These are phyloP conservation scores for Fusarium sterilihyphosum DNA, from an alignment of 2,329 filamentous ascomycete species.

Conservation along the genomic window DNA sequence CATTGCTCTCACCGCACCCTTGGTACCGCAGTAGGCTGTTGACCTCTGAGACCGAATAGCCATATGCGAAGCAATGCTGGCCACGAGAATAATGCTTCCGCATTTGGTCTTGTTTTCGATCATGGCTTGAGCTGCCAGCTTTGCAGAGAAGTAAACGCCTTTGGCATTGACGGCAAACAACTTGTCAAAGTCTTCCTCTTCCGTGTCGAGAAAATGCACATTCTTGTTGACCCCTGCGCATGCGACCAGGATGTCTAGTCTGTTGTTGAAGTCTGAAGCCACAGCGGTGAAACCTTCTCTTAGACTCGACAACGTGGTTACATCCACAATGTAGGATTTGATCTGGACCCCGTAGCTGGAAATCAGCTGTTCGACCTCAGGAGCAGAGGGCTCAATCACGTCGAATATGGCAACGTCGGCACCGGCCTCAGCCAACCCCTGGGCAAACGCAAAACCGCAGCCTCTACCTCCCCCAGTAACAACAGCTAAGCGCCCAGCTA, in stretches of 20 bases:
- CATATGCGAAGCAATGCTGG: constrained; percentile 63
- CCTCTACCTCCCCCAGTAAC: constrained; percentile 66
- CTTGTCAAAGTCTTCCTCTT: constrained; percentile 70
- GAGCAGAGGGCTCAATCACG: constrained; percentile 60
- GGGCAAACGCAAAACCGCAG: constrained; percentile 69
- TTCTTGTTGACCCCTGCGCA: constrained; percentile 67
- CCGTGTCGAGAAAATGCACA: constrained; percentile 69
- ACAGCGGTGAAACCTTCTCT: constrained; percentile 60
- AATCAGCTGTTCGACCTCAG: constrained; percentile 56
- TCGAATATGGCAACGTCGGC: constrained; percentile 67
- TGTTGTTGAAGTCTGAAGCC: constrained; percentile 56
- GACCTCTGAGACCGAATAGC: constrained; percentile 60
- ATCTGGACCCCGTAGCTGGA: constrained; percentile 54
- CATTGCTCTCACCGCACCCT: constrained; percentile 42
- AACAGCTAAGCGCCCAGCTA: constrained; percentile 56
- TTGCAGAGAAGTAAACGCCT: constrained; percentile 67
- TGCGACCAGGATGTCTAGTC: constrained; percentile 66
- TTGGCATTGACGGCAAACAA: constrained; percentile 74
- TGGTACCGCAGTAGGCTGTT: constrained; percentile 46
- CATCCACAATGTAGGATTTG: constrained; percentile 62
- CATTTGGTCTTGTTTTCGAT: constrained; percentile 59
- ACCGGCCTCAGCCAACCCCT: constrained; percentile 67
- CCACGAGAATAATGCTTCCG: constrained; percentile 63
- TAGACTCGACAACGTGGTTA: constrained; percentile 58
- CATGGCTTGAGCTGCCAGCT: constrained; percentile 61